Percentiles rank a stretch among this genome's conserved stretches.
Evolutionary conservation across 2,329 filamentous ascomycete genomes (phyloP).

Genomic region (Knufia fluminis): DNA sequence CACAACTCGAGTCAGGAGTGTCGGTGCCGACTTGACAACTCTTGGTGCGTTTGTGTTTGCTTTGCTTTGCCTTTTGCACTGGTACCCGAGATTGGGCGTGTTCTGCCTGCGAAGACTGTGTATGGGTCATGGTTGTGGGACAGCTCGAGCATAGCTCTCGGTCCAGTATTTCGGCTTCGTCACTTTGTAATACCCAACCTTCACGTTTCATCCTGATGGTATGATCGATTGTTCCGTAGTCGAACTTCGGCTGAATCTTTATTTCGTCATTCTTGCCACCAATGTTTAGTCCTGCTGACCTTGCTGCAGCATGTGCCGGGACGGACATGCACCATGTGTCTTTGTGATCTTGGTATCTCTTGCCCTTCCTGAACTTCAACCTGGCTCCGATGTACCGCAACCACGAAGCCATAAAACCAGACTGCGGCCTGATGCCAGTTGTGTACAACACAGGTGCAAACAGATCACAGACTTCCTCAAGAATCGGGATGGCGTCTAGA

Average conservation of each 20-base stretch:
- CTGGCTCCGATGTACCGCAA: slow-evolving; percentile 24
- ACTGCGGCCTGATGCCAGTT: slow-evolving; percentile 19
- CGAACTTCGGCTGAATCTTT: slow-evolving; percentile 7
- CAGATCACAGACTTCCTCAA: slow-evolving; percentile 20
- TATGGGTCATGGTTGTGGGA: not conserved
- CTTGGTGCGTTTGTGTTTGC: slow-evolving; percentile 5
- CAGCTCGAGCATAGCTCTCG: not conserved
- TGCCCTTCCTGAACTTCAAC: slow-evolving; percentile 23
- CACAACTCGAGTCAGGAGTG: not conserved
- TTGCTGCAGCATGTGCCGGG: slow-evolving; percentile 23
- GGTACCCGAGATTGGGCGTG: not conserved
- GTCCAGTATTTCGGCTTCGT: slow-evolving; percentile 1
- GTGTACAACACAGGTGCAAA: slow-evolving; percentile 23
- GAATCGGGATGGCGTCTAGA: slow-evolving; percentile 20
- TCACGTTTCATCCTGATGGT: slow-evolving; percentile 23
- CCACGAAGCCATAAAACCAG: slow-evolving; percentile 24
- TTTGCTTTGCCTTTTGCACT: not conserved
- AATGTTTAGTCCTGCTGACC: slow-evolving; percentile 23
- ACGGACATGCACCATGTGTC: slow-evolving; percentile 23
- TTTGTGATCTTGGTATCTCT: slow-evolving; percentile 20
- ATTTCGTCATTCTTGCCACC: slow-evolving; percentile 8
- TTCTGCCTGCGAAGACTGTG: not conserved
- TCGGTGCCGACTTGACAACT: not conserved
- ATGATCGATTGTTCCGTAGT: slow-evolving; percentile 14
- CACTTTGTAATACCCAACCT: slow-evolving; percentile 17